phyloP scores from a whole-genome alignment of 2,329 filamentous ascomycete species.

The Fusarium vanettenii region DNA sequence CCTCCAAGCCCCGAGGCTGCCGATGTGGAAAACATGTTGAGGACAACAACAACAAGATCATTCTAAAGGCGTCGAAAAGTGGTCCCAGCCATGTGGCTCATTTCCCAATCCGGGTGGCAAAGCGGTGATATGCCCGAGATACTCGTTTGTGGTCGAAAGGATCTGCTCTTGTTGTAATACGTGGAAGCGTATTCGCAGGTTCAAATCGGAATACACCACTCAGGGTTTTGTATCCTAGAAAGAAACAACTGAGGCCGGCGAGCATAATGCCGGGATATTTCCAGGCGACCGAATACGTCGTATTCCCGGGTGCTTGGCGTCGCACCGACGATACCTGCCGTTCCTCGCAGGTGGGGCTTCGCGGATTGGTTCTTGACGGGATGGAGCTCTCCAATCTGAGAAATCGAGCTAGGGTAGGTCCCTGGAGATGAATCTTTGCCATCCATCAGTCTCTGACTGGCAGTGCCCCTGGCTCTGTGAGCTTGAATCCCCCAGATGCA shows the following conservation, averaged over 20 bases:
- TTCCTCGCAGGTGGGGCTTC: slow-evolving; percentile 11
- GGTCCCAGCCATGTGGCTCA: background rate
- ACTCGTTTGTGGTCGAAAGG: background rate
- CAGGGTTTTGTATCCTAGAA: background rate
- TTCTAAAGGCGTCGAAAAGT: background rate
- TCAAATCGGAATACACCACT: background rate
- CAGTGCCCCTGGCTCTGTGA: slow-evolving; percentile 22
- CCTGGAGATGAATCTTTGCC: slow-evolving; percentile 23
- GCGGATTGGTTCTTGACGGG: slow-evolving; percentile 11
- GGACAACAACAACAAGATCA: background rate
- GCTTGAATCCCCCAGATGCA: slow-evolving; percentile 7
- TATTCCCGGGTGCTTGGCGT: slow-evolving; percentile 14
- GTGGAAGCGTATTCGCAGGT: slow-evolving; percentile 18
- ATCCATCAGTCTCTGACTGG: slow-evolving; percentile 19
- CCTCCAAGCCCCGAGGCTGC: background rate
- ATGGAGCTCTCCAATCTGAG: slow-evolving; percentile 12
- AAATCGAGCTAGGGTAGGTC: slow-evolving; percentile 31
- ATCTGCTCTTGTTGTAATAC: background rate
- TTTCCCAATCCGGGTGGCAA: background rate
- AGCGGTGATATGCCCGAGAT: background rate
- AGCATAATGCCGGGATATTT: slow-evolving; percentile 21
- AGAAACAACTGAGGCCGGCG: background rate
- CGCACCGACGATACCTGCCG: background rate
- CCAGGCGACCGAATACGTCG: slow-evolving; percentile 39
- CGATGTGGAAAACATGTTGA: slow-evolving; percentile 5